Conservation (phyloP, 2,329 filamentous ascomycete genomes). For the Alternaria tenuissima region DNA sequence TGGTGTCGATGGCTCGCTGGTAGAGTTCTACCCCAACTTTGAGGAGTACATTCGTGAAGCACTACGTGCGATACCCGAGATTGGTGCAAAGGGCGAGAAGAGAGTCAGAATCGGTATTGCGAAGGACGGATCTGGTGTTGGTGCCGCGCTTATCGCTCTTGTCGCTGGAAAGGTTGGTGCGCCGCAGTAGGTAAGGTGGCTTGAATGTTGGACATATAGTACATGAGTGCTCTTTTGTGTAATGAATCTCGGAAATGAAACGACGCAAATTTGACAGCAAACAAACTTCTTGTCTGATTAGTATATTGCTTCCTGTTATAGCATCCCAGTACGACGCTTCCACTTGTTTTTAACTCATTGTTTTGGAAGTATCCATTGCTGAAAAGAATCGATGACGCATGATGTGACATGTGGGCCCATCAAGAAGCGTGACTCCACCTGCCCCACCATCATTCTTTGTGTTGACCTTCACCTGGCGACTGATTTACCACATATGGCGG, state of each 20-base stretch:
- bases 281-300: background rate
- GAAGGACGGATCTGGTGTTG: constrained; percentile 95
- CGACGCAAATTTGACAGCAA: background rate
- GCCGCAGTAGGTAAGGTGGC: constrained; percentile 19
- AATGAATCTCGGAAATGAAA: background rate
- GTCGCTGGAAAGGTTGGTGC: constrained; percentile 70
- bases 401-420: background rate
- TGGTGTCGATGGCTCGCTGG: constrained; percentile 91
- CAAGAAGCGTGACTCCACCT: background rate
- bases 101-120: constrained; percentile 94
- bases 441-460: background rate
- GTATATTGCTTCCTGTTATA: background rate
- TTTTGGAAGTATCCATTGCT: background rate
- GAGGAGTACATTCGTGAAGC: constrained; percentile 87
- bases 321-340: background rate
- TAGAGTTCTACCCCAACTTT: constrained; percentile 96
- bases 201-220: background rate
- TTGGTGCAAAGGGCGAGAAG: constrained; percentile 80
- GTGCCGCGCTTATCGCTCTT: constrained; percentile 91
- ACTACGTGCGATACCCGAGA: constrained; percentile 75
- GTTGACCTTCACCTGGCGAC: background rate
- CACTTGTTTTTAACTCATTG: background rate
- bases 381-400: constrained; percentile 2
- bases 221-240: background rate
- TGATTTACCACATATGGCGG: too few relatives aligned